These are phyloP conservation scores for Garcia nutans DNA, from an alignment of 345 rosid genomes.

Conservation along the genomic window DNA sequence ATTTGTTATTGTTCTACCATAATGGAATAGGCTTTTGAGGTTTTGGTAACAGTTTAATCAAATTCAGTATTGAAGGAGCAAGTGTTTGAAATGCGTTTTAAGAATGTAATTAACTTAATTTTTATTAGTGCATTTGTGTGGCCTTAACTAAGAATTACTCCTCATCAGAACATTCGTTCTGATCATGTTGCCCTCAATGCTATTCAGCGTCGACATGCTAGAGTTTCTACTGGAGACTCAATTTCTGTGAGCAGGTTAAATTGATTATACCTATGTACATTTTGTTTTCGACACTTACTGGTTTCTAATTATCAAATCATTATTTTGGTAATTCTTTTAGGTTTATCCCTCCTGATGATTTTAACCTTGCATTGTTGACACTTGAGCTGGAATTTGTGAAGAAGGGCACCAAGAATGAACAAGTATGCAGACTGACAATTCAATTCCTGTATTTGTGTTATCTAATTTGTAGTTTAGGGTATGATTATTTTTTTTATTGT, in stretches of 20 bases:
- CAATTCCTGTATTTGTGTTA: neutral
- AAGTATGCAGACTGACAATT: constrained; percentile 34
- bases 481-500: constrained; percentile 8
- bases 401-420: constrained; percentile 84
- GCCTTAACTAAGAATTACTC: constrained; percentile 64
- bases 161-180: constrained; percentile 59
- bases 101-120: constrained; percentile 1
- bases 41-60: neutral
- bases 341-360: constrained; percentile 76
- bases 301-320: neutral
- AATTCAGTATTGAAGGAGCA: neutral
- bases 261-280: neutral
- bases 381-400: constrained; percentile 91
- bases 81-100: neutral
- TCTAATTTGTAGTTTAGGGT: neutral
- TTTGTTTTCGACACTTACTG: neutral
- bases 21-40: neutral
- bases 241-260: constrained; percentile 65
- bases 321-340: constrained; percentile 33
- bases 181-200: constrained; percentile 77
- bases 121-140: constrained; percentile 5
- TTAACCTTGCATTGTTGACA: constrained; percentile 69
- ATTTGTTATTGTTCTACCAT: neutral
- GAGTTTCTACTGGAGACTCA: constrained; percentile 79
- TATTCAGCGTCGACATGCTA: constrained; percentile 80